These are phyloP conservation scores for Apostasia shenzhenica DNA, from an alignment of 106 monocot species.

Conservation along the genomic window DNA sequence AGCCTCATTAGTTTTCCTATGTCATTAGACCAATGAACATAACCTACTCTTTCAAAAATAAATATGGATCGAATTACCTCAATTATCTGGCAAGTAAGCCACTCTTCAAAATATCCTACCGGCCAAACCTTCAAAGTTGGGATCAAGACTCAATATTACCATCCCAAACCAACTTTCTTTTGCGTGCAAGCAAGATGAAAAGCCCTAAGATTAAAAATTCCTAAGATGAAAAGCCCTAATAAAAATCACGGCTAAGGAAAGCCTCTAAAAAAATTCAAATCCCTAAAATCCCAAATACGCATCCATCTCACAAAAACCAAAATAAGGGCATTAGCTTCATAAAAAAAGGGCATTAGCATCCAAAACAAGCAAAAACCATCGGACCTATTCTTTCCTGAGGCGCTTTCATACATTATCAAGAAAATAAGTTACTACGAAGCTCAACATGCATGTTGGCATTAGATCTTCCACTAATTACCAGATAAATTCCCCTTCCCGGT, in stretches of 20 bases:
- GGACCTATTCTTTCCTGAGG: too few relatives aligned
- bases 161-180: not conserved
- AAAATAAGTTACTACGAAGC: not conserved
- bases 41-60: not conserved
- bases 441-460: not conserved
- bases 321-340: not conserved
- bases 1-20: not conserved
- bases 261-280: not conserved
- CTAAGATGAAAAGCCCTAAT: too few relatives aligned
- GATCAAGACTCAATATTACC: not conserved
- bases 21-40: not conserved
- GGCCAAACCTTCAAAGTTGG: not conserved
- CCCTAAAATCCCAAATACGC: not conserved
- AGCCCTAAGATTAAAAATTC: not conserved
- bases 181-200: not conserved
- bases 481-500: not conserved
- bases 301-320: too few relatives aligned
- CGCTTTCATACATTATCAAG: not conserved
- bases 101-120: not conserved
- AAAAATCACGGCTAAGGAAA: not conserved
- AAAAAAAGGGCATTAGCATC: not conserved
- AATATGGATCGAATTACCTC: conserved; percentile 1
- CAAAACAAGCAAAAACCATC: too few relatives aligned
- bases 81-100: not conserved
- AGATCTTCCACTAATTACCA: not conserved